Evolutionary conservation across 768 basidiomycete species (phyloP), one percentile per base, ranked within the genome.

Genomic region (Calocera cornea): DNA sequence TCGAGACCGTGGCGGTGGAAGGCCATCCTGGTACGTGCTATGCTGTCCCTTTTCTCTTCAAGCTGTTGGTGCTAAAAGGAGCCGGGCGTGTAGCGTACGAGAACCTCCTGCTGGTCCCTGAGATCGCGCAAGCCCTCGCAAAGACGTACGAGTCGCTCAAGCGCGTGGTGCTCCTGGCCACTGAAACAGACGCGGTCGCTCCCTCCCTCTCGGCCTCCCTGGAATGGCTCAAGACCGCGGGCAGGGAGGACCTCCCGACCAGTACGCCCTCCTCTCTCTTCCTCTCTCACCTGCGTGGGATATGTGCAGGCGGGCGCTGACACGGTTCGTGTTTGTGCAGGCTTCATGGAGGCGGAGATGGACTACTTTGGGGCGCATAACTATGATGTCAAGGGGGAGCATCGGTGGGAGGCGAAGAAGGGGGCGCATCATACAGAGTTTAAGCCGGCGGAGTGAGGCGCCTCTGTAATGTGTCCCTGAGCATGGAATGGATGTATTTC

Each of bases 361-460:
- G 65, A 67, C 71, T 70, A 73, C 63, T 75, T 75, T 49, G 74
- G 75, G 2, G 70, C 74, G 70, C 75, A 75, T 68, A 72, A 72
- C 44, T 74, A 72, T 63, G 74, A 74, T 65, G 65, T 73, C 47
- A 73, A 72, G 64, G 69, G 68, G 17, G 69, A 75, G 44, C 27
- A 73, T 22, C 69, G 71, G 40, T 67, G 67, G 33, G 73, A 72
- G 34, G 69, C 72, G 34, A 54, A 69, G 34, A 76, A 76, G 68
- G 75, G 74, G 3, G 64, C 65, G 19, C 69, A 74, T 67, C 75
- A 76, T 60, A 74, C 73, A 11, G 73, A 75, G 50, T 75, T 72
- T 17, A 29, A 34, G 54, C 54, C 54, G 8, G 54, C 54, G 7
- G 44, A 19, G 19, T 19, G 19, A 24, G 19, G 16, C 16, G 5